Evolutionary conservation across 2,329 filamentous ascomycete species (phyloP), one percentile per base, ranked within the genome.

Genomic region (Dactylellina parvicollis): DNA sequence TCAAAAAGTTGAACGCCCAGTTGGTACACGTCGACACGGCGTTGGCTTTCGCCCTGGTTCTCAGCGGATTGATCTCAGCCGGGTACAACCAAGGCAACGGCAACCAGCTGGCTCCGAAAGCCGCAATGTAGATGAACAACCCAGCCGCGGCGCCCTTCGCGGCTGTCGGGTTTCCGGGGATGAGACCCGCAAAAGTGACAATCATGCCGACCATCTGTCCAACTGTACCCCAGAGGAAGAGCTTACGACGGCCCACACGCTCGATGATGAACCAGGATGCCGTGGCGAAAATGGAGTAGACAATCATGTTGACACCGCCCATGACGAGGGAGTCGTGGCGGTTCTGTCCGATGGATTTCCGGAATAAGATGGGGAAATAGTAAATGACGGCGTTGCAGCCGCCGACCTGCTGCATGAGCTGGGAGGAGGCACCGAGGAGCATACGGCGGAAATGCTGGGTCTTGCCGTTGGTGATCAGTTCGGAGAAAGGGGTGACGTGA

Each of bases 171-270:
- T 61, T 75, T 2, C 78, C 72, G 1, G 80, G 80, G 18, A 81
- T 81, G 9, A 81, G 54, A 32, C 83, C 83, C 0, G 84, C 82
- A 36, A 87, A 82, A 1, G 80, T 79, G 36, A 91, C 83, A 1
- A 87, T 85, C 89, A 92, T 91, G 56, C 86, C 87, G 1, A 84
- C 78, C 36, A 86, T 87, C 82, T 89, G 88, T 0, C 87, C 87
- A 32, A 85, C 81, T 0, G 87, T 86, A 59, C 89, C 89, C 75
- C 91, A 86, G 16, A 92, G 81, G 88, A 92, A 92, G 72, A 92
- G 84, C 77, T 86, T 86, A 16, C 90, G 85, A 26, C 90, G 87
- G 9, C 89, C 89, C 2, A 89, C 86, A 1, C 86, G 84, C 79
- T 90, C 88, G 36, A 90, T 87, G 60, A 87, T 81, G 77, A 87